Conservation (phyloP, 2,329 filamentous ascomycete genomes). For the Fusarium mexicanum region DNA sequence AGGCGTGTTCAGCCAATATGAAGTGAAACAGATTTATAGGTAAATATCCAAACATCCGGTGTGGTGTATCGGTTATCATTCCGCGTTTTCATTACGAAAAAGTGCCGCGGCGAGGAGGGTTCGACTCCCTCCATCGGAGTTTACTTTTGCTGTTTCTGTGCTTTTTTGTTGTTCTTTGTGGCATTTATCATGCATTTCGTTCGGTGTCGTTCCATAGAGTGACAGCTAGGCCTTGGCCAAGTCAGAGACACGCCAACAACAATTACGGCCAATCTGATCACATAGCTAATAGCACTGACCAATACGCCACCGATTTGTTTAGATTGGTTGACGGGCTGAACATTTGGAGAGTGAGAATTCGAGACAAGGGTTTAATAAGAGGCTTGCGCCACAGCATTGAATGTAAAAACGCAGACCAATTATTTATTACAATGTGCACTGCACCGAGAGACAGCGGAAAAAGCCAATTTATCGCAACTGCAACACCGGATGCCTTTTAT, state of each 20-base stretch:
- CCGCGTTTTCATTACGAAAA: conserved; percentile 13
- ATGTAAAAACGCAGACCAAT: rapidly evolving
- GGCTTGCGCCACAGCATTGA: background rate
- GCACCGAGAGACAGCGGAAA: no score
- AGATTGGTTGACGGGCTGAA: background rate
- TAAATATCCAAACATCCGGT: background rate
- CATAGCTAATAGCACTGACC: no score
- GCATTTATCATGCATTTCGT: background rate
- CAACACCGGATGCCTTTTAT: rapidly evolving
- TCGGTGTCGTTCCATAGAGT: background rate
- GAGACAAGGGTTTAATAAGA: background rate
- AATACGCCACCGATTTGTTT: rapidly evolving
- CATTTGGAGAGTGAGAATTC: background rate
- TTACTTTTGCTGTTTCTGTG: background rate
- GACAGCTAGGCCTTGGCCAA: background rate
- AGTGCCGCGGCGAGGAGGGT: conserved; percentile 20
- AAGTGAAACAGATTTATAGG: rapidly evolving
- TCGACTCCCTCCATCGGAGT: conserved; percentile 24
- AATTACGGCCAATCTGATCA: background rate
- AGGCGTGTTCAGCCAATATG: background rate
- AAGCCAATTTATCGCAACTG: rapidly evolving
- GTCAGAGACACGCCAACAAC: background rate
- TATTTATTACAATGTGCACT: background rate
- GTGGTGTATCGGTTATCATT: conserved; percentile 28
- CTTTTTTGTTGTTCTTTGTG: background rate